Conservation (phyloP, 805 yeast genomes). For the Sugiyamaella boreocaroliniensis region DNA sequence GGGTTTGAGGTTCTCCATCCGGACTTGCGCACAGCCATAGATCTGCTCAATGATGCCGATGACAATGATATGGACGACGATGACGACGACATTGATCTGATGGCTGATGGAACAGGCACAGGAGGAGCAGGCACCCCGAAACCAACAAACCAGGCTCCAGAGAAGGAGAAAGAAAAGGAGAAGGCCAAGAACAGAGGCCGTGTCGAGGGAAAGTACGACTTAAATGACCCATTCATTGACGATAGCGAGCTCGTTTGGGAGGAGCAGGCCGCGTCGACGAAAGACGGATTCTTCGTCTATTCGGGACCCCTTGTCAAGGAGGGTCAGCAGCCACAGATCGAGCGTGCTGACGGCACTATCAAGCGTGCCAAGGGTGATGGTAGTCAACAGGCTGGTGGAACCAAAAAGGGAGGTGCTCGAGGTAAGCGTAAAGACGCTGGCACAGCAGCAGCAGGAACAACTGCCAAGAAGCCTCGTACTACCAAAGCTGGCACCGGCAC, state of each 20-base stretch:
- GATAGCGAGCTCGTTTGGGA: conserved; percentile 90
- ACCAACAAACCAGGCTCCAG: conserved; percentile 1
- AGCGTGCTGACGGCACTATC: conserved; percentile 39
- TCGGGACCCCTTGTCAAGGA: conserved; percentile 70
- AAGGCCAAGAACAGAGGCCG: conserved; percentile 52
- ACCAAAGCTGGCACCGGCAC: conserved; percentile 1
- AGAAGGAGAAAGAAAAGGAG: conserved; percentile 21
- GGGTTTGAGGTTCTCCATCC: conserved; percentile 73
- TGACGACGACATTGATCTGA: conserved; percentile 25
- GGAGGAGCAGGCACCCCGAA: conserved; percentile 4
- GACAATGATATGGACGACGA: conserved; percentile 43
- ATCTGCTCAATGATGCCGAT: conserved; percentile 43
- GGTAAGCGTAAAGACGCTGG: conserved; percentile 7
- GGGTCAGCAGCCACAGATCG: conserved; percentile 38
- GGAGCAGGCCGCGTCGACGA: conserved; percentile 85
- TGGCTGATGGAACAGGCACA: conserved; percentile 20
- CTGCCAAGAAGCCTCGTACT: conserved; percentile 3
- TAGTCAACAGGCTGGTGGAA: conserved; percentile 1
- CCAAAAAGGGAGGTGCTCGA: conserved; percentile 1
- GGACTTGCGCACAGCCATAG: conserved; percentile 45
- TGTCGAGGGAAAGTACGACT: conserved; percentile 84
- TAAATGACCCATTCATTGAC: conserved; percentile 92
- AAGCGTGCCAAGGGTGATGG: conserved; percentile 21
- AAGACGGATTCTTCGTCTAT: conserved; percentile 92
- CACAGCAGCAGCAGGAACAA: conserved; percentile 1